Evolutionary conservation across 768 basidiomycete species (phyloP).

Genomic region (Lactarius sp.): DNA sequence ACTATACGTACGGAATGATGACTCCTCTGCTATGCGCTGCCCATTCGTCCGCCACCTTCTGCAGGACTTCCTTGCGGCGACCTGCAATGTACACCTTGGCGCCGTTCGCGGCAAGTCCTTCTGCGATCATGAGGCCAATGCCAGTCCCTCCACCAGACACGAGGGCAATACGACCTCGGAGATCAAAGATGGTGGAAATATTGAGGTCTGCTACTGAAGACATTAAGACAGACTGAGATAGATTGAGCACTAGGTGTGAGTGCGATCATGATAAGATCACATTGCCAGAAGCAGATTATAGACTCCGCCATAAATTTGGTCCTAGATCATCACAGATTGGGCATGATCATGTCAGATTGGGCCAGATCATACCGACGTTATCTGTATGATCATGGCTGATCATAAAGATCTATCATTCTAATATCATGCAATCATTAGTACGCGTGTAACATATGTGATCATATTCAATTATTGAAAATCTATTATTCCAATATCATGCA

Average conservation of each 20-base stretch:
- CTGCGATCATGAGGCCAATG: constrained; percentile 62
- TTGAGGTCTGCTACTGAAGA: constrained; percentile 9
- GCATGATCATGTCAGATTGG: no score
- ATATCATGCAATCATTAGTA: no score
- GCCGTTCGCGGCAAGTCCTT: constrained; percentile 69
- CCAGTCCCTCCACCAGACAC: constrained; percentile 29
- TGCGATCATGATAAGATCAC: background rate
- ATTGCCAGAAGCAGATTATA: no score
- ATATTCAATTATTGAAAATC: no score
- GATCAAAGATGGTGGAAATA: constrained; percentile 16
- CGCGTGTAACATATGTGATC: no score
- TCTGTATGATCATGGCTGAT: no score
- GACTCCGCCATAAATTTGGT: no score
- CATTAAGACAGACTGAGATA: background rate
- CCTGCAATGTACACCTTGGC: constrained; percentile 80
- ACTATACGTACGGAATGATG: constrained; percentile 51
- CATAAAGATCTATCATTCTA: no score
- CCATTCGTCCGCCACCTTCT: constrained; percentile 46
- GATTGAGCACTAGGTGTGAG: background rate
- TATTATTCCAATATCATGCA: no score
- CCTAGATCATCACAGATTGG: no score
- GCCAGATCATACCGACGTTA: no score
- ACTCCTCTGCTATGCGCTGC: constrained; percentile 40
- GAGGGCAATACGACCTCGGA: constrained; percentile 26
- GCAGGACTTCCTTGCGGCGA: constrained; percentile 58